Base-by-base conservation (phyloP, 2,329 filamentous ascomycete species). In the Alternaria burnsii region DNA sequence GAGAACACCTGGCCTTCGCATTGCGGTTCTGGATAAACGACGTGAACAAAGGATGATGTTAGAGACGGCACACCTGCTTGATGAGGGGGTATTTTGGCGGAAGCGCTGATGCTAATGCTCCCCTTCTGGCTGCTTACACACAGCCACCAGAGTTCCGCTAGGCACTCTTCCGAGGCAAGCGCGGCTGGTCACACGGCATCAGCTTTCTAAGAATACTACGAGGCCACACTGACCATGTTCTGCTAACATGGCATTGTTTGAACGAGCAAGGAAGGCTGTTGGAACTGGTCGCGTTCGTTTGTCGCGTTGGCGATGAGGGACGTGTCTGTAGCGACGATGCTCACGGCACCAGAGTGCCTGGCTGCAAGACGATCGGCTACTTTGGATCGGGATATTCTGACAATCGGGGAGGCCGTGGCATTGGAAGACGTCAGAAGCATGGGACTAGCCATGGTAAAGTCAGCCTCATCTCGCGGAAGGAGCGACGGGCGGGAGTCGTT, bases 131-230 rank as follows among this genome's bases (percentile, higher is more conserved):
- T 68, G 71, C 70, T 74, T 53, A 64, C 58, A 70, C 75, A 77
- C 75, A 76, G 74, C 75, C 75, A 72, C 74, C 71, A 47, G 63
- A 66, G 71, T 62, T 38, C 65, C 66, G 69, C 71, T 66, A 62
- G 60, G 44, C 10, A 53, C 63, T 68, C 51, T 24, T 65, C 69
- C 43, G 55, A 68, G 72, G 52, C 53, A 73, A 72, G 62, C 65
- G 66, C 57, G 52, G 46, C 61, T 64, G 58, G 67, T 66, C 65
- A 70, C 70, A 69, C 71, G 68, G 68, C 73, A 71, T 72, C 73
- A 74, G 72, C 72, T 70, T 71, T 72, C 74, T 76, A 77, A 77
- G 74, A 76, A 77, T 76, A 75, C 62, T 58, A 47, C 65, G 54
- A 59, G 58, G 57, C 61, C 46, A 60, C 46, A 52, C 46, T 55